A percentile compares a stretch with the other conserved stretches of the same genome.
Evolutionary conservation across 2,329 filamentous ascomycete genomes (phyloP).

Genomic region (Colletotrichum cereale): DNA sequence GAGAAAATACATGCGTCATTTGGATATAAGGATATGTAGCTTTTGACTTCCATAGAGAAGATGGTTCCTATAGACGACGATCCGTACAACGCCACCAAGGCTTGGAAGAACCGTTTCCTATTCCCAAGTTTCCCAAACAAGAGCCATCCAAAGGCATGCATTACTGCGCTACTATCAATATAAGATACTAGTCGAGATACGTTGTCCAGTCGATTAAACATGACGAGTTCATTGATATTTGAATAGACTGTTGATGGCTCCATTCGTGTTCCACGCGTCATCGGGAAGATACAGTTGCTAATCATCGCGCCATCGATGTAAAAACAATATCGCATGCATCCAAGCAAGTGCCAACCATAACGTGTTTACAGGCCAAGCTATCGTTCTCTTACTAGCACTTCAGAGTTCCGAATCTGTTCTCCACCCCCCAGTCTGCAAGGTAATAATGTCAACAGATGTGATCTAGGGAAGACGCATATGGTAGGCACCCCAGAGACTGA

Average conservation of each 20-base stretch:
- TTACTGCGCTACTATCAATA: neutral
- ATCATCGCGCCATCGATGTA: neutral
- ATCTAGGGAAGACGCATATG: neutral
- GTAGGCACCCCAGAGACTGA: neutral
- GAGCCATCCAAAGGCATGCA: too few relatives aligned
- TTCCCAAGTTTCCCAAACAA: too few relatives aligned
- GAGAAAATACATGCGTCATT: neutral
- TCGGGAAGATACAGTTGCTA: accelerated
- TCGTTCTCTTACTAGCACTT: neutral
- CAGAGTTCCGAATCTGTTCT: neutral
- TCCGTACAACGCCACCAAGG: neutral
- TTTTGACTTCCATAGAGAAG: neutral
- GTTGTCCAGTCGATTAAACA: neutral
- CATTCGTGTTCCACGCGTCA: neutral
- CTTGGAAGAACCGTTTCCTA: neutral
- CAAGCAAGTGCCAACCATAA: neutral
- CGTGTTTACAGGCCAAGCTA: neutral
- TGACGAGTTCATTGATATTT: neutral
- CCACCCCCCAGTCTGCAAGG: neutral
- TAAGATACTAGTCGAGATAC: neutral
- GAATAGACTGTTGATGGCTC: neutral
- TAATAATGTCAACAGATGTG: neutral
- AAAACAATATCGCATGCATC: neutral
- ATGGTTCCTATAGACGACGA: neutral
- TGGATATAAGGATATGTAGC: neutral